A percentile compares a stretch with the other conserved stretches of the same genome.
phyloP scores from a whole-genome alignment of 75 land plant species.

The Picea glauca region DNA sequence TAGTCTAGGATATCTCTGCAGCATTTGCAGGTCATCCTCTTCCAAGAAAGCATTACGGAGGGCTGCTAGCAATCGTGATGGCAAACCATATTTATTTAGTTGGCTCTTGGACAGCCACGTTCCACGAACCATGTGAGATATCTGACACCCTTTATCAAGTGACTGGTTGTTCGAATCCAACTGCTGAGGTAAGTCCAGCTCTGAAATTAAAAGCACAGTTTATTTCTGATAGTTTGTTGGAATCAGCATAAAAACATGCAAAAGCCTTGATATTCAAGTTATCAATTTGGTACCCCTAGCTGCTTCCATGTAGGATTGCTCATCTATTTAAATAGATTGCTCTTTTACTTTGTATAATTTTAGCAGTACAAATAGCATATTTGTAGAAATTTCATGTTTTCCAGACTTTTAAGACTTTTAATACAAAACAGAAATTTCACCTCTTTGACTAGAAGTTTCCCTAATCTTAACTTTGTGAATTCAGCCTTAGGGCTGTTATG shows the following conservation, averaged over 20 bases:
- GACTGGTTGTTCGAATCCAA: constrained; percentile 8
- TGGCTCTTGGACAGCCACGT: constrained; percentile 54
- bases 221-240: not conserved
- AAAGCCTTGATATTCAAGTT: no score
- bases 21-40: constrained; percentile 11
- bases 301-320: not conserved
- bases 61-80: constrained; percentile 44
- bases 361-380: not conserved
- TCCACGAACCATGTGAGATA: constrained; percentile 70
- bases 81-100: constrained; percentile 46
- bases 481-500: no score
- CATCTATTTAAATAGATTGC: not conserved
- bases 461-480: no score
- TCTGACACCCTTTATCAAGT: not conserved
- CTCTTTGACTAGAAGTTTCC: no score
- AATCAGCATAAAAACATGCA: not conserved
- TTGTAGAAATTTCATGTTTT: no score
- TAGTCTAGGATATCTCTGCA: constrained; percentile 9
- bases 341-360: not conserved
- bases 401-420: no score
- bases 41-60: constrained; percentile 41
- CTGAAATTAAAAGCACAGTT: constrained; percentile 26
- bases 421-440: not conserved
- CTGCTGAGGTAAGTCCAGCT: constrained; percentile 35
- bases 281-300: not conserved